Base-by-base conservation (phyloP, 169 alveolate genomes). In the Cryptosporidium bovis region DNA sequence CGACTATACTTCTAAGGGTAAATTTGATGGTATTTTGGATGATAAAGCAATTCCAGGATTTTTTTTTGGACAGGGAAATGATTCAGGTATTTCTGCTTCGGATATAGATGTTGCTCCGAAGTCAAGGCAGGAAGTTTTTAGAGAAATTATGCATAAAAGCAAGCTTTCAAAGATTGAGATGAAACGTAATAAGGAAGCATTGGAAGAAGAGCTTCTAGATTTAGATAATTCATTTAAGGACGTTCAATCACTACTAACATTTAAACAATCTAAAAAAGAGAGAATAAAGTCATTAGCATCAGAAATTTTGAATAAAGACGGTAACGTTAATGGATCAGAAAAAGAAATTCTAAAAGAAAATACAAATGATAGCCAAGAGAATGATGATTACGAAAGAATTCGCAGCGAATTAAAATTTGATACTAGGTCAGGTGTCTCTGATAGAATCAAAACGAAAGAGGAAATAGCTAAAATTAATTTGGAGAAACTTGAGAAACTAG, bases 61-160 rank as follows among this genome's bases (percentile, higher is more conserved):
- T 31, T 77, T 60, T 40, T 77, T 77, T 60, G 87, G 87, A 3
- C 69, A 77, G 40, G 87, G 87, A 13, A n/a, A 60, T 20, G 13
- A 68, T 12, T 50, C 44, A 20, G 71, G 50, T 5, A 24, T 64
- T 46, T 27, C 29, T 13, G 10, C 4, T 40, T 40, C 48, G 4
- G 1, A 40, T 8, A 8, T 8, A 1, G 55, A 51, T 13, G 15
- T 0, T 8, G 2, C 4, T 15, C 33, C 44, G 6, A 77, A 60
- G 27, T 40, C 77, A 13, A 77, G 87, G 33, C 71, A 77, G n/a
- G 87, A 77, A 5, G 46, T 77, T 34, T 77, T 77, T 36, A 77
- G 64, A 40, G 87, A 77, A n/a, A 77, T 77, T 46, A 77, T 77
- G 64, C 51, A 44, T 20, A 77, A 77, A 56, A 77, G 87, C 31